phyloP scores from a whole-genome alignment of 179 eudicot species.

The Corrigiola litoralis region DNA sequence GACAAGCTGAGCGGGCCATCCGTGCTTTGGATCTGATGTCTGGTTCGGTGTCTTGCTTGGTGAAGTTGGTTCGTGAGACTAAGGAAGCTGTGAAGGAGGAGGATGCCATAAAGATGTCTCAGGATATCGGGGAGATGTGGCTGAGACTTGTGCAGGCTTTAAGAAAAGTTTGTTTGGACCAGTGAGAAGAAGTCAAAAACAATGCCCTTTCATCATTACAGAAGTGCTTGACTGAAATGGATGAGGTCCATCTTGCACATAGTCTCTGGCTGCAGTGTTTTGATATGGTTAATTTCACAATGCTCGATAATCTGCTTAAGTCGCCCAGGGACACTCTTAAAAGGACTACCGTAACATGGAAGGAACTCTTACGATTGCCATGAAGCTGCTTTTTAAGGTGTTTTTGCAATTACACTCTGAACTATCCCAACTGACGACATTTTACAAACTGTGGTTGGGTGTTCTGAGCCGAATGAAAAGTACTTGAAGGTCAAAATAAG shows the following conservation, averaged over 20 bases:
- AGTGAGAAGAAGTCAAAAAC: conserved; percentile 54
- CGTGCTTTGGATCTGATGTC: conserved; percentile 64
- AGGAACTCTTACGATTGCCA: conserved; percentile 39
- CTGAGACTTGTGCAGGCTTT: conserved; percentile 62
- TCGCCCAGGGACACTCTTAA: conserved; percentile 45
- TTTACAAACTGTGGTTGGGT: conserved; percentile 54
- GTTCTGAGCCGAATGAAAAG: conserved; percentile 51
- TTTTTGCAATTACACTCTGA: conserved; percentile 47
- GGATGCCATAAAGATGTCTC: conserved; percentile 38
- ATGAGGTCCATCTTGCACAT: conserved; percentile 35
- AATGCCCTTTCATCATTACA: conserved; percentile 51
- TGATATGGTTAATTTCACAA: conserved; percentile 50
- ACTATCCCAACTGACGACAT: conserved; percentile 39
- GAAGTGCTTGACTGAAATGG: conserved; percentile 48
- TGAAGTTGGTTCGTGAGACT: conserved; percentile 43
- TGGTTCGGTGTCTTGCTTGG: conserved; percentile 48
- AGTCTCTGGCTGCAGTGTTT: conserved; percentile 59
- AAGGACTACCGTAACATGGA: conserved; percentile 63
- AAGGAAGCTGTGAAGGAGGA: conserved; percentile 37
- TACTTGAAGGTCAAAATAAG: conserved; percentile 59
- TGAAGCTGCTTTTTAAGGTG: conserved; percentile 60
- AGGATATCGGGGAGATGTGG: conserved; percentile 75
- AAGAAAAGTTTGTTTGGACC: conserved; percentile 55
- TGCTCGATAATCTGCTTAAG: conserved; percentile 59
- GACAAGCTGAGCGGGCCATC: conserved; percentile 54